Evolutionary conservation across 164 flowering plant genomes (phyloP).

Genomic region (Akebia trifoliata): DNA sequence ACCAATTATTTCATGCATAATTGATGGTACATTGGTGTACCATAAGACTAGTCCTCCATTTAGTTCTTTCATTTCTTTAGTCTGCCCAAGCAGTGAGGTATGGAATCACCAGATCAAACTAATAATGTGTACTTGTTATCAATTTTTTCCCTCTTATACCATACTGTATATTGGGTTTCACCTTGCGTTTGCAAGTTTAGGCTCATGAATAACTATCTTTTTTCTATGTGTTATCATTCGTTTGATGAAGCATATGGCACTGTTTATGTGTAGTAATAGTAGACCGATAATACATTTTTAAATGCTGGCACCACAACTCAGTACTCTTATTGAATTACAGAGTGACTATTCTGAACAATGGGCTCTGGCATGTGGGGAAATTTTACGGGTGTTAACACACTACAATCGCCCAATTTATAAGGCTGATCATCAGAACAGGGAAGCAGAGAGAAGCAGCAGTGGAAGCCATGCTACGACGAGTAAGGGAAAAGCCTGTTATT

Average conservation of each 20-base stretch:
- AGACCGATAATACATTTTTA: too few species aligned
- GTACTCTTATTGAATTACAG: conserved; percentile 35
- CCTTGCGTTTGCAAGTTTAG: too few species aligned
- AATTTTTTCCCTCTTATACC: too few species aligned
- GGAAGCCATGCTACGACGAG: conserved; percentile 61
- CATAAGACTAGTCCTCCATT: conserved; percentile 67
- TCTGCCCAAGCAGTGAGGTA: conserved; percentile 88
- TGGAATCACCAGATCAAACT: conserved; percentile 5
- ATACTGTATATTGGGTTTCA: too few species aligned
- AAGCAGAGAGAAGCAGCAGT: conserved; percentile 56
- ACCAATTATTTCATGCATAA: conserved; percentile 85
- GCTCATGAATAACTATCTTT: too few species aligned
- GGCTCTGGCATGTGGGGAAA: conserved; percentile 98
- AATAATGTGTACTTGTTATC: background rate
- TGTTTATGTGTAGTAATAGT: too few species aligned
- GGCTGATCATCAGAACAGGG: conserved; percentile 46
- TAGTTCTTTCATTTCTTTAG: conserved; percentile 84
- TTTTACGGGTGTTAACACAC: conserved; percentile 79
- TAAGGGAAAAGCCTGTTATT: conserved; percentile 27
- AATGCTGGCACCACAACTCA: too few species aligned
- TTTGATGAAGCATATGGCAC: too few species aligned
- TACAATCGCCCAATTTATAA: conserved; percentile 92
- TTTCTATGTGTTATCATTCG: too few species aligned
- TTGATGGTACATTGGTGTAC: conserved; percentile 81
- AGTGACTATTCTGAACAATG: conserved; percentile 89